These are phyloP conservation scores for Chlorociboria aeruginascens DNA, from an alignment of 495 filamentous ascomycete genomes.

Conservation along the genomic window DNA sequence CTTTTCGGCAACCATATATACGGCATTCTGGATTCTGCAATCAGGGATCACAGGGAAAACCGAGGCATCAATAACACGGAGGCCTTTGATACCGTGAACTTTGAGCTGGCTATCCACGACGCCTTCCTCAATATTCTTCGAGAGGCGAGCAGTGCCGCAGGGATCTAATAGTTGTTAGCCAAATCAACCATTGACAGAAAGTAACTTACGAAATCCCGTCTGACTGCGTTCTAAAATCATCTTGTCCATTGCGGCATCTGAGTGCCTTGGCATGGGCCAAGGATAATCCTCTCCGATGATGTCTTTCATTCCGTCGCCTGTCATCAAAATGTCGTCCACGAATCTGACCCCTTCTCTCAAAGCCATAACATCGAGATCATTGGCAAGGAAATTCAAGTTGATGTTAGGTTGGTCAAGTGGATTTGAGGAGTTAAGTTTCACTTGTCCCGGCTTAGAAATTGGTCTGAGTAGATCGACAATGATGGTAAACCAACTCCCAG, in stretches of 20 bases:
- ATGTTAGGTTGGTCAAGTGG: slow-evolving; percentile 41
- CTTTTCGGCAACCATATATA: slow-evolving; percentile 48
- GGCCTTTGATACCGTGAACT: slow-evolving; percentile 40
- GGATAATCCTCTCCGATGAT: slow-evolving; percentile 42
- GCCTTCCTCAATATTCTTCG: slow-evolving; percentile 37
- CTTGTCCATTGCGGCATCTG: slow-evolving; percentile 45
- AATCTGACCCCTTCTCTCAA: slow-evolving; percentile 45
- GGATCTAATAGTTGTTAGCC: slow-evolving; percentile 23
- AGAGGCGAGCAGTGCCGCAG: slow-evolving; percentile 40
- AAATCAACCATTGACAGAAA: not conserved
- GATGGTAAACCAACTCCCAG: slow-evolving; percentile 40
- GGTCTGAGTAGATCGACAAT: slow-evolving; percentile 50
- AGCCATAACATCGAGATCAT: slow-evolving; percentile 43
- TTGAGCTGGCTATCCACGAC: slow-evolving; percentile 41
- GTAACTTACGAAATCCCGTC: slow-evolving; percentile 39
- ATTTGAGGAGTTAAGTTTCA: slow-evolving; percentile 39
- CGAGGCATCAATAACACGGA: slow-evolving; percentile 39
- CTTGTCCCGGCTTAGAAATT: slow-evolving; percentile 34
- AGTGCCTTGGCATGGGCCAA: slow-evolving; percentile 45
- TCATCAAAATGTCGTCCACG: slow-evolving; percentile 42
- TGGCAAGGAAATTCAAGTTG: slow-evolving; percentile 48
- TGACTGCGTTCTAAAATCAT: slow-evolving; percentile 43
- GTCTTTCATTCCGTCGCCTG: slow-evolving; percentile 45
- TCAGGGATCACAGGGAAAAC: slow-evolving; percentile 34
- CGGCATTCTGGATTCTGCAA: slow-evolving; percentile 34